Evolutionary conservation across 306 rosid genomes (phyloP).

Genomic region (Inga leiocalycina): DNA sequence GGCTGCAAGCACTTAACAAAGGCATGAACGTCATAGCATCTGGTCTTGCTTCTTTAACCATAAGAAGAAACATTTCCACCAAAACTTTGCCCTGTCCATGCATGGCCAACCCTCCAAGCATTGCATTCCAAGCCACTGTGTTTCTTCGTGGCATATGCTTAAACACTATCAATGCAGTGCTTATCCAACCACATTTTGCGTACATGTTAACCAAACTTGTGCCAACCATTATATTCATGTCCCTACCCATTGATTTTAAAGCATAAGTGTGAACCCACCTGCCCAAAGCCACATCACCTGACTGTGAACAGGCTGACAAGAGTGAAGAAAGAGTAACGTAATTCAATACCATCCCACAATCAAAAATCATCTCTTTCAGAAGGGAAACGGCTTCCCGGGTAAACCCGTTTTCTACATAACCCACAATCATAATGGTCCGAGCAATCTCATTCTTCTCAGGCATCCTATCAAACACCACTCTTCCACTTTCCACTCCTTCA

Average conservation of each 20-base stretch:
- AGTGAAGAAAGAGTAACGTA: conserved; percentile 59
- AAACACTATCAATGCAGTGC: conserved; percentile 48
- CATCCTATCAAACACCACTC: conserved; percentile 65
- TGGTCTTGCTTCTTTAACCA: conserved; percentile 64
- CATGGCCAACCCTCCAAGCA: conserved; percentile 79
- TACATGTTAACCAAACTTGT: conserved; percentile 78
- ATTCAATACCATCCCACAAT: conserved; percentile 50
- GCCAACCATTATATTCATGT: conserved; percentile 57
- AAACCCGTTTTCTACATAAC: conserved; percentile 57
- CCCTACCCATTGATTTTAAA: conserved; percentile 51
- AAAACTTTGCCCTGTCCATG: conserved; percentile 59
- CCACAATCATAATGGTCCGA: conserved; percentile 76
- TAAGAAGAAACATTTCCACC: conserved; percentile 51
- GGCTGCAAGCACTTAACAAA: conserved; percentile 80
- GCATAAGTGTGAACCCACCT: conserved; percentile 76
- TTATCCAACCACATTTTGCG: conserved; percentile 70
- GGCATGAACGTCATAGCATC: conserved; percentile 69
- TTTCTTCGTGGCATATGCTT: conserved; percentile 51
- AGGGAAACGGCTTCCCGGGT: conserved; percentile 50
- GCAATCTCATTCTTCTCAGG: conserved; percentile 76
- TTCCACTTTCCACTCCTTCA: conserved; percentile 67
- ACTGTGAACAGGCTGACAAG: conserved; percentile 61
- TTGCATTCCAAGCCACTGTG: conserved; percentile 77
- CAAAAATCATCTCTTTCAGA: conserved; percentile 59
- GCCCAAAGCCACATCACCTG: conserved; percentile 57